phyloP scores from a whole-genome alignment of 176 grass and related monocot species.

The Paspalum notatum region DNA sequence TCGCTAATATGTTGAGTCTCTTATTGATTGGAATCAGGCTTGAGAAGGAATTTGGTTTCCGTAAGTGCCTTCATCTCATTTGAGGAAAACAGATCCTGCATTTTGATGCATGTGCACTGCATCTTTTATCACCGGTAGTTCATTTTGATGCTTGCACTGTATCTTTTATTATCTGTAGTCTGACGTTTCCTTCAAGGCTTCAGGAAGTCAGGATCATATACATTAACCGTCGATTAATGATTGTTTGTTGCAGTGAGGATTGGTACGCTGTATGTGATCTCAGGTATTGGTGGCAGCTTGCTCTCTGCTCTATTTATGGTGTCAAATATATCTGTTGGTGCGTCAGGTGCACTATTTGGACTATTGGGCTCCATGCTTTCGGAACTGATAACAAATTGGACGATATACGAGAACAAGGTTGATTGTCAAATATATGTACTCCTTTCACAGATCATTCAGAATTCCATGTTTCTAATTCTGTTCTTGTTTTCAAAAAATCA shows the following conservation, averaged over 20 bases:
- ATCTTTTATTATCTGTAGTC: background rate
- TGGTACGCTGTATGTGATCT: constrained; percentile 78
- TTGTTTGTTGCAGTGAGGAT: constrained; percentile 70
- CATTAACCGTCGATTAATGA: constrained; percentile 29
- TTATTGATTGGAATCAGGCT: constrained; percentile 86
- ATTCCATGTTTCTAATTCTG: constrained; percentile 35
- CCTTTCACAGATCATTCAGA: constrained; percentile 3
- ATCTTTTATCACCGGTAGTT: background rate
- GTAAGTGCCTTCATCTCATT: constrained; percentile 42
- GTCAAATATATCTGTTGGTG: constrained; percentile 87
- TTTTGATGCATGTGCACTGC: background rate
- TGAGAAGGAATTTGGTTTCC: constrained; percentile 94
- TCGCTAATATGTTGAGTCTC: constrained; percentile 90
- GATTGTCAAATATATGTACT: constrained; percentile 8
- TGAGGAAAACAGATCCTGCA: constrained; percentile 15
- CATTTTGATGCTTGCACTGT: too few relatives aligned
- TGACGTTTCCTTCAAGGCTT: constrained; percentile 19
- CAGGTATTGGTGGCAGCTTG: constrained; percentile 90
- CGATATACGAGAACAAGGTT: constrained; percentile 97
- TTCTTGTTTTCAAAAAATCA: constrained; percentile 43
- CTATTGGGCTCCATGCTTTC: constrained; percentile 93
- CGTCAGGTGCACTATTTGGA: constrained; percentile 97
- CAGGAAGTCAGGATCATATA: constrained; percentile 1
- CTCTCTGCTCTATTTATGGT: constrained; percentile 88
- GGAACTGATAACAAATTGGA: constrained; percentile 98